phyloP scores from a whole-genome alignment of 192 early-diverging fungal genomes.

The Coemansia sp. region DNA sequence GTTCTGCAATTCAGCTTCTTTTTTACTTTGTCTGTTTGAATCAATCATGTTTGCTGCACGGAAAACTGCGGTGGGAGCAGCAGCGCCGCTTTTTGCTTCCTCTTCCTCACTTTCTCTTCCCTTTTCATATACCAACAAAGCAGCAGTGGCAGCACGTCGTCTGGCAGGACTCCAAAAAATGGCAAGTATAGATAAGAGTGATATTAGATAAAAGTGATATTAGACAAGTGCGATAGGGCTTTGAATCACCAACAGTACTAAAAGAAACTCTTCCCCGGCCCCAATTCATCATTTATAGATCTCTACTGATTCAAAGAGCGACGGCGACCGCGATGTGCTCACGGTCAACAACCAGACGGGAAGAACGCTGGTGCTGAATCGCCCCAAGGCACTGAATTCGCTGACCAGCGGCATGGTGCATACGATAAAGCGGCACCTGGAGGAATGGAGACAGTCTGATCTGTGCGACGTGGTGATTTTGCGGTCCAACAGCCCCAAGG shows the following conservation, averaged over 20 bases:
- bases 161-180: slow-evolving; percentile 16
- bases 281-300: slow-evolving; percentile 14
- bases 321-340: slow-evolving; percentile 44
- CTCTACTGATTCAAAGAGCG: slow-evolving; percentile 11
- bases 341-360: slow-evolving; percentile 40
- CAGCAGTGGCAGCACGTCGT: slow-evolving; percentile 5
- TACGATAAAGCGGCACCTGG: slow-evolving; percentile 76
- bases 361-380: slow-evolving; percentile 73
- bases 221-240: too few species aligned
- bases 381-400: slow-evolving; percentile 83
- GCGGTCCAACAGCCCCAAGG: slow-evolving; percentile 70
- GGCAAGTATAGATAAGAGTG: slow-evolving; percentile 1
- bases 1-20: background rate
- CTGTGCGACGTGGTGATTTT: slow-evolving; percentile 87
- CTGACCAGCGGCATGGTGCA: slow-evolving; percentile 84
- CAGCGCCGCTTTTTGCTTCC: background rate
- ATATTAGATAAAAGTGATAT: too few species aligned
- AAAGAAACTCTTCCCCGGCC: background rate
- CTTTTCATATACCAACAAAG: slow-evolving; percentile 1
- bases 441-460: slow-evolving; percentile 87
- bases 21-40: background rate
- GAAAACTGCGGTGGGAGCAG: slow-evolving; percentile 1
- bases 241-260: too few species aligned
- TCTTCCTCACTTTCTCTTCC: background rate
- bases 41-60: slow-evolving; percentile 7